phyloP scores from a whole-genome alignment of 116 monocot genomes.

The Papilionanthe hybrid region DNA sequence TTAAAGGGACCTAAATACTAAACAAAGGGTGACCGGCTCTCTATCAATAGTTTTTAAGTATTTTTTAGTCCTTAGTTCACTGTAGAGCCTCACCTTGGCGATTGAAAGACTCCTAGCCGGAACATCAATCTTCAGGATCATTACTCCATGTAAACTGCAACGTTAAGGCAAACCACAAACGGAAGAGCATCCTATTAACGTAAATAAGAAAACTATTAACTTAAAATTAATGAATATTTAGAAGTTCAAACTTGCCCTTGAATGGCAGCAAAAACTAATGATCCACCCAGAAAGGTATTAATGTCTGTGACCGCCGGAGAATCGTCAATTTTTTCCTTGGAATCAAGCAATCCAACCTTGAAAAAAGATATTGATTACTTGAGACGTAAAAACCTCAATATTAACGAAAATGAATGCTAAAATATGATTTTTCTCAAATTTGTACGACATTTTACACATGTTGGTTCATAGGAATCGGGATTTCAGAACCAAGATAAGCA shows the following conservation, averaged over 20 bases:
- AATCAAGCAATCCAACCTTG: constrained; percentile 34
- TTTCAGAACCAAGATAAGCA: not conserved
- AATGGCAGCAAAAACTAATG: constrained; percentile 54
- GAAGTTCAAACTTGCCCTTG: constrained; percentile 46
- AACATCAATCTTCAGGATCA: constrained; percentile 58
- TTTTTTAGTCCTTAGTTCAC: not conserved
- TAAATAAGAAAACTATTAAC: constrained; percentile 8
- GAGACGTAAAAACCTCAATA: not conserved
- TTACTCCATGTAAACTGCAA: constrained; percentile 67
- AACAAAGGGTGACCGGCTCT: too few species aligned
- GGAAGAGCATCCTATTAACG: not conserved
- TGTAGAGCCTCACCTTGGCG: constrained; percentile 43
- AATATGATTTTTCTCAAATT: not conserved
- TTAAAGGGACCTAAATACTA: too few species aligned
- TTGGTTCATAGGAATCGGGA: not conserved
- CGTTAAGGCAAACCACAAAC: not conserved
- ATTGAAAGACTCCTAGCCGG: constrained; percentile 31
- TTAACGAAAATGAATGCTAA: not conserved
- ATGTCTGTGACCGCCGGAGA: constrained; percentile 57
- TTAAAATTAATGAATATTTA: not conserved
- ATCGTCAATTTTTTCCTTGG: constrained; percentile 27
- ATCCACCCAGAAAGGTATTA: constrained; percentile 49
- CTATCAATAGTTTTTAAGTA: not conserved
- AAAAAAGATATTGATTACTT: constrained; percentile 6
- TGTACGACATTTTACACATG: not conserved